Evolutionary conservation across 192 early-diverging fungal genomes (phyloP).

Genomic region (Entomortierella beljakovae): DNA sequence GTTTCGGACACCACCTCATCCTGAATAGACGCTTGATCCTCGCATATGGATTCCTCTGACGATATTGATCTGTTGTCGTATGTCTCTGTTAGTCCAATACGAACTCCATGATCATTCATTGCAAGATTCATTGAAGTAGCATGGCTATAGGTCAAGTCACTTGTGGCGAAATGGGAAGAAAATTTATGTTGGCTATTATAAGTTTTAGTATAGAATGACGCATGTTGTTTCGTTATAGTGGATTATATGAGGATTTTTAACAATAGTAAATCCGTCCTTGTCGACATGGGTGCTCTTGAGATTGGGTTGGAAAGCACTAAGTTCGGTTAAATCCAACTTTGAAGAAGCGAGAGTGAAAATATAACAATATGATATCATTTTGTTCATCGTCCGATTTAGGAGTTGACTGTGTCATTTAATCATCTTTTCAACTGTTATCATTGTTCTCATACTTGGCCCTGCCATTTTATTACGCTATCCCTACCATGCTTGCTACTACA

Average conservation of each 20-base stretch:
- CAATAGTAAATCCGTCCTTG: conserved; percentile 20
- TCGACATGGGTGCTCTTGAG: not conserved
- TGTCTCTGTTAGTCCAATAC: conserved; percentile 2
- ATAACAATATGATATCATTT: not conserved
- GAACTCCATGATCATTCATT: conserved; percentile 10
- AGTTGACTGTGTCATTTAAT: not conserved
- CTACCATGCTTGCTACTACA: not conserved
- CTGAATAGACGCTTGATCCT: conserved; percentile 14
- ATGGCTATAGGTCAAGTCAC: conserved; percentile 11
- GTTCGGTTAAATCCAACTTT: not conserved
- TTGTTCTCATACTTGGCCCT: not conserved
- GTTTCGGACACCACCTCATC: too few species aligned
- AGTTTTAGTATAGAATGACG: not conserved
- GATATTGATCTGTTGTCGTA: not conserved
- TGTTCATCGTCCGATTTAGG: not conserved
- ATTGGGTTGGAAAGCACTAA: conserved; percentile 7
- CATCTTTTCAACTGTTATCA: not conserved
- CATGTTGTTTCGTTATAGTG: not conserved
- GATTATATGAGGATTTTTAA: not conserved
- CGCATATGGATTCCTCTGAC: not conserved
- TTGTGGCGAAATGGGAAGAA: not conserved
- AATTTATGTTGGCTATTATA: too few species aligned
- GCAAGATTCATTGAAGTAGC: conserved; percentile 4
- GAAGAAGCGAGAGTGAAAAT: not conserved
- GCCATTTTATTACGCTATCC: not conserved